Conservation (phyloP, 306 rosid genomes). For the Prunus kanzakura region DNA sequence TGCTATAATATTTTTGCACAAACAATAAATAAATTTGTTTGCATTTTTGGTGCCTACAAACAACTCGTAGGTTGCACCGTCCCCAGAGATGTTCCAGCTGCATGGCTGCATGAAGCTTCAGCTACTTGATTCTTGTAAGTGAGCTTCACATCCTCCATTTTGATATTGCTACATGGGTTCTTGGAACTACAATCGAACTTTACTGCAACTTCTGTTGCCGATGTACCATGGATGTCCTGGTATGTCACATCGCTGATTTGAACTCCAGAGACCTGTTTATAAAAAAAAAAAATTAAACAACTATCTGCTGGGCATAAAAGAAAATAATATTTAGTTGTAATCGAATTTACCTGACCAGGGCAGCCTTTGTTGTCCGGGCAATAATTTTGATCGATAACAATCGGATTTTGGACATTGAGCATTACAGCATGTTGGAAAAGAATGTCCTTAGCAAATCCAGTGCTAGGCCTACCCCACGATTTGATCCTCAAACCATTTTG, state of each 20-base stretch:
- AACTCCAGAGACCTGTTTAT: constrained; percentile 42
- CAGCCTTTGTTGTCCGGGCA: constrained; percentile 39
- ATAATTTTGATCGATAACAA: constrained; percentile 40
- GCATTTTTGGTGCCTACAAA: constrained; percentile 5
- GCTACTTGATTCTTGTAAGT: constrained; percentile 16
- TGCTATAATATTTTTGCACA: too few species aligned
- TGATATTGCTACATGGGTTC: constrained; percentile 41
- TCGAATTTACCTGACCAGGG: constrained; percentile 35
- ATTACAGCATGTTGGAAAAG: constrained; percentile 37
- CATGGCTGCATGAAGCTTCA: constrained; percentile 39
- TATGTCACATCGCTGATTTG: constrained; percentile 41
- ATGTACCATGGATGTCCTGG: constrained; percentile 50
- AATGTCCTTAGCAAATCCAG: constrained; percentile 40
- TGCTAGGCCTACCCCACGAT: constrained; percentile 54
- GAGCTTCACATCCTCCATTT: constrained; percentile 33
- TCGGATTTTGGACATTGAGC: constrained; percentile 30
- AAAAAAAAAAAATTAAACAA: too few species aligned
- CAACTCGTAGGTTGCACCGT: constrained; percentile 21
- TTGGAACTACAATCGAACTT: constrained; percentile 50
- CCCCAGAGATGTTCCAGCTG: constrained; percentile 23
- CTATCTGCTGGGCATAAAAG: too few species aligned
- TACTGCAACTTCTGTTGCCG: constrained; percentile 50
- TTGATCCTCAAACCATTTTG: constrained; percentile 9
- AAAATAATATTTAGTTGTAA: too few species aligned
- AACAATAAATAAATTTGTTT: too few species aligned